A percentile compares a stretch with the other conserved stretches of the same genome.
These are phyloP conservation scores for Phylloporus sp. DNA, from an alignment of 768 basidiomycete genomes.

Conservation along the genomic window DNA sequence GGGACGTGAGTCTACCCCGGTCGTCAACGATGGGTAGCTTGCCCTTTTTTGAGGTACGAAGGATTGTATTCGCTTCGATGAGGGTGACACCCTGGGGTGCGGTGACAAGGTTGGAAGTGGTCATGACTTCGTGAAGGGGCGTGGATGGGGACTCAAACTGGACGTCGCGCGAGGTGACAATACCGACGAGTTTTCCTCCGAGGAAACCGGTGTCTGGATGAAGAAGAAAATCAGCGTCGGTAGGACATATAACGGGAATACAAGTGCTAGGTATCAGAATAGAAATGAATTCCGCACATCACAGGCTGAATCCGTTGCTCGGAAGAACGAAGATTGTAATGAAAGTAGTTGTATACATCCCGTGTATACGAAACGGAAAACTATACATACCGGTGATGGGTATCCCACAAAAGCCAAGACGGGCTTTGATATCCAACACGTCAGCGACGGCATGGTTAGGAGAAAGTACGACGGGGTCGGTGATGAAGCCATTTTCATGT, in stretches of 20 bases:
- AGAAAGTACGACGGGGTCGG: conserved; percentile 85
- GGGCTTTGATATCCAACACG: conserved; percentile 88
- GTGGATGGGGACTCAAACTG: conserved; percentile 77
- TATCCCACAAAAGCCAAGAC: conserved; percentile 92
- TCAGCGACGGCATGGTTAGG: conserved; percentile 77
- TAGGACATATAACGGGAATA: conserved; percentile 13
- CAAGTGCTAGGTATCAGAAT: conserved; percentile 14
- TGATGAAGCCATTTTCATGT: conserved; percentile 98
- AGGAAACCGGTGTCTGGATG: conserved; percentile 75
- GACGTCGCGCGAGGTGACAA: conserved; percentile 93
- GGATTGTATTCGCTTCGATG: conserved; percentile 85
- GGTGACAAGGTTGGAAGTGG: conserved; percentile 77
- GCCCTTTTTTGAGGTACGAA: conserved; percentile 95
- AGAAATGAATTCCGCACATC: conserved; percentile 58
- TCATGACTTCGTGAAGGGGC: conserved; percentile 83
- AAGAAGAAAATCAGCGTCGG: conserved; percentile 12
- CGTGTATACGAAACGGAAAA: conserved; percentile 5
- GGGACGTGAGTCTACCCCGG: conserved; percentile 63
- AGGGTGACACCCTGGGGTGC: conserved; percentile 88
- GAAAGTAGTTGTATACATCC: conserved; percentile 45
- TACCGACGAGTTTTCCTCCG: conserved; percentile 91
- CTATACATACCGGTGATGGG: conserved; percentile 88
- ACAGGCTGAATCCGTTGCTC: conserved; percentile 67
- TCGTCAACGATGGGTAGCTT: conserved; percentile 84
- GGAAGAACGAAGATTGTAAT: conserved; percentile 87